phyloP scores from a whole-genome alignment of 2,329 filamentous ascomycete genomes.

The Chaetomiaceae sp. region DNA sequence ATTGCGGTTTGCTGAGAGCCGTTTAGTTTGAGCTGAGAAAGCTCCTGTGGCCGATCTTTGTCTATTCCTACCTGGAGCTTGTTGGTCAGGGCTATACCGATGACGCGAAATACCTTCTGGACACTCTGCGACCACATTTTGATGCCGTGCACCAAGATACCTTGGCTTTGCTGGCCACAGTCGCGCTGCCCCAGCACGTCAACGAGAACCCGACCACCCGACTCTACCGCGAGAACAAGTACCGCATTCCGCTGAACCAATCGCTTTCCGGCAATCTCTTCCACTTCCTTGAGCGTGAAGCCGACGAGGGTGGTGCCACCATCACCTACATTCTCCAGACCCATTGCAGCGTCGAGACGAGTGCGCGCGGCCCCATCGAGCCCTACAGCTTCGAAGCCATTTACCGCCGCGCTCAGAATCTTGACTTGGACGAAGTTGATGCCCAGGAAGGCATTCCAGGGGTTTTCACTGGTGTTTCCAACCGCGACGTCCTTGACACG shows the following conservation, averaged over 20 bases:
- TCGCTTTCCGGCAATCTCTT: slow-evolving; percentile 79
- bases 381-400: slow-evolving; percentile 61
- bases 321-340: slow-evolving; percentile 68
- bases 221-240: slow-evolving; percentile 81
- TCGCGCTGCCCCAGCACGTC: slow-evolving; percentile 74
- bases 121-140: slow-evolving; percentile 63
- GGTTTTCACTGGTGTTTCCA: slow-evolving; percentile 57
- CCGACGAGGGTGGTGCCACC: slow-evolving; percentile 72
- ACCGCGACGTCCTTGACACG: slow-evolving; percentile 56
- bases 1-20: slow-evolving; percentile 18
- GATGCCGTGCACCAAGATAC: slow-evolving; percentile 76
- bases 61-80: slow-evolving; percentile 85
- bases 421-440: slow-evolving; percentile 60
- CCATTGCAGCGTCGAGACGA: slow-evolving; percentile 55
- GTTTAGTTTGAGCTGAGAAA: slow-evolving; percentile 76
- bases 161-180: slow-evolving; percentile 65
- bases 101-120: slow-evolving; percentile 71
- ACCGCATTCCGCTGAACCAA: slow-evolving; percentile 82
- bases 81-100: slow-evolving; percentile 65
- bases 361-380: slow-evolving; percentile 58
- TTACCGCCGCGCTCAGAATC: slow-evolving; percentile 52
- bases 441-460: slow-evolving; percentile 62
- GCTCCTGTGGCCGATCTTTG: slow-evolving; percentile 87
- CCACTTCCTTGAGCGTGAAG: slow-evolving; percentile 84
- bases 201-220: slow-evolving; percentile 72